Conservation (phyloP, 768 basidiomycete species). For the Hygrocybe punicea region DNA sequence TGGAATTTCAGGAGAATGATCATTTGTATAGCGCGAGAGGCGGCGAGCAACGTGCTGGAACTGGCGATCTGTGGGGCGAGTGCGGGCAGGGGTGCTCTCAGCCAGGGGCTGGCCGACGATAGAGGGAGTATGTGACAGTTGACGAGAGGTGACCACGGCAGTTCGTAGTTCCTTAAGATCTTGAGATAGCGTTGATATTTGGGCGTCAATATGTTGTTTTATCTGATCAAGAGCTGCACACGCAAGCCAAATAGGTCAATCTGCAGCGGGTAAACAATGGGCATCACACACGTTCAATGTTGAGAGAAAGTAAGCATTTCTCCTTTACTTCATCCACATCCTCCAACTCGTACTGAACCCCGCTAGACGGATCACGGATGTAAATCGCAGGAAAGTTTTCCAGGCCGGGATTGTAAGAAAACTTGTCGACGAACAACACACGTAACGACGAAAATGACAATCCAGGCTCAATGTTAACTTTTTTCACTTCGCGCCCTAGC, state of each 20-base stretch:
- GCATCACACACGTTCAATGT: constrained; percentile 85
- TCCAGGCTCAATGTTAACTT: constrained; percentile 66
- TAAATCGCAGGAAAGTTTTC: constrained; percentile 96
- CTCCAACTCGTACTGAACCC: constrained; percentile 94
- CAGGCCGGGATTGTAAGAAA: constrained; percentile 88
- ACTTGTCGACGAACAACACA: constrained; percentile 90
- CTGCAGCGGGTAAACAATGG: constrained; percentile 1
- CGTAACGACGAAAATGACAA: constrained; percentile 72
- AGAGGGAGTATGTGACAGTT: constrained; percentile 45
- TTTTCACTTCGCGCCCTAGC: constrained; percentile 87
- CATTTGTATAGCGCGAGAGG: constrained; percentile 66
- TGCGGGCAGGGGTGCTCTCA: constrained; percentile 61
- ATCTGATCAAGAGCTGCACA: constrained; percentile 90
- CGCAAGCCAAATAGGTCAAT: constrained; percentile 8
- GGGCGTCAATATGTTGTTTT: constrained; percentile 94
- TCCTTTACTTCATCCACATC: constrained; percentile 90
- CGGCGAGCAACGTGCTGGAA: constrained; percentile 71
- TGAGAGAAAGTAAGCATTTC: constrained; percentile 83
- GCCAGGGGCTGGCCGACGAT: constrained; percentile 55
- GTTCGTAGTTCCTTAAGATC: constrained; percentile 87
- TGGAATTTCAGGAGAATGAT: constrained; percentile 27
- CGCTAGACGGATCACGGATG: constrained; percentile 86
- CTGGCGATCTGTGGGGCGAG: constrained; percentile 71
- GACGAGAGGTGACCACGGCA: constrained; percentile 55
- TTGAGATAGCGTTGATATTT: constrained; percentile 78